These are phyloP conservation scores for Canariomyces notabilis DNA, from an alignment of 2,329 filamentous ascomycete species.

Conservation along the genomic window DNA sequence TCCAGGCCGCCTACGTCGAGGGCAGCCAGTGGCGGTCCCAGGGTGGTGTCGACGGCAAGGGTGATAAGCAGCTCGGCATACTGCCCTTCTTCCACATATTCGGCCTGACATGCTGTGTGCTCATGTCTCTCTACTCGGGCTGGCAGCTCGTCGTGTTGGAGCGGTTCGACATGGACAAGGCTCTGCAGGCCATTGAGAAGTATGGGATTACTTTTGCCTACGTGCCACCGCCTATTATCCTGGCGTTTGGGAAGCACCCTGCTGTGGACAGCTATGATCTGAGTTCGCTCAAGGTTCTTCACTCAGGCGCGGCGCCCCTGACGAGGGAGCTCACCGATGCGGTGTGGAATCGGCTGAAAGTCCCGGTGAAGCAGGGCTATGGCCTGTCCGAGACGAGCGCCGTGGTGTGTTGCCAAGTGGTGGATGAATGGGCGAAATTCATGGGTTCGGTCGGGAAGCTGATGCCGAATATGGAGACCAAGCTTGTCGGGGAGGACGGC, in stretches of 20 bases:
- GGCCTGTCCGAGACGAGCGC: constrained; percentile 85
- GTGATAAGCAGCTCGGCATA: constrained; percentile 72
- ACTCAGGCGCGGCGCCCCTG: constrained; percentile 80
- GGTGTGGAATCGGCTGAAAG: constrained; percentile 66
- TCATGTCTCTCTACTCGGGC: constrained; percentile 62
- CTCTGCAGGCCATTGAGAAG: constrained; percentile 71
- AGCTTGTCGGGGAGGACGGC: constrained; percentile 65
- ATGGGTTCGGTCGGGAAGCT: constrained; percentile 76
- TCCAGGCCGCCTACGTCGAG: constrained; percentile 53
- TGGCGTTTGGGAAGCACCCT: constrained; percentile 76
- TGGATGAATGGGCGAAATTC: constrained; percentile 69
- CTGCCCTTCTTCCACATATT: constrained; percentile 92
- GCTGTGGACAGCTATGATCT: constrained; percentile 76
- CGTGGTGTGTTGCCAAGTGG: constrained; percentile 66
- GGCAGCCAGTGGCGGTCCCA: constrained; percentile 50
- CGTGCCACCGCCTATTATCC: constrained; percentile 77
- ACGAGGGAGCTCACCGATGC: constrained; percentile 73
- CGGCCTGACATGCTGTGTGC: constrained; percentile 68
- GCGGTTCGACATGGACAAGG: constrained; percentile 75
- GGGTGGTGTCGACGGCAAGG: constrained; percentile 54
- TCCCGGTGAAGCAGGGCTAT: constrained; percentile 89
- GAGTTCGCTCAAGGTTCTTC: constrained; percentile 73
- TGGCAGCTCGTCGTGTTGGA: constrained; percentile 65
- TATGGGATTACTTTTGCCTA: constrained; percentile 73
- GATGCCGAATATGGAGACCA: constrained; percentile 73